Percentiles rank a stretch among this genome's conserved stretches.
Conservation (phyloP, 371 early-diverging fungal species). For the Rhizomucor pusillus region DNA sequence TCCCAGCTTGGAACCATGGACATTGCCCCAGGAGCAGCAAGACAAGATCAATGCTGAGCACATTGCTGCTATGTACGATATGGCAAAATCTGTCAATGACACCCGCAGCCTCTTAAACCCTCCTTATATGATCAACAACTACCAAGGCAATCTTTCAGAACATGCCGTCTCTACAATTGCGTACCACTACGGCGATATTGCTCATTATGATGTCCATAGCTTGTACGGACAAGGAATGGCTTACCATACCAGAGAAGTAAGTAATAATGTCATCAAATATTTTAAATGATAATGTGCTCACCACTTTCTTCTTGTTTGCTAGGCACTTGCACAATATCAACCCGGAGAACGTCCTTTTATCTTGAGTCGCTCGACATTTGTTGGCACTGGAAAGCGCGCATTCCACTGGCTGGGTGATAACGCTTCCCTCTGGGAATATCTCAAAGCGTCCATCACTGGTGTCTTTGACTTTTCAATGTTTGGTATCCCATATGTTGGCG, state of each 20-base stretch:
- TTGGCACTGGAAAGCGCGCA: conserved; percentile 61
- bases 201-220: conserved; percentile 65
- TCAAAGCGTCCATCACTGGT: conserved; percentile 57
- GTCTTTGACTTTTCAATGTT: conserved; percentile 64
- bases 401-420: conserved; percentile 75
- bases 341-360: conserved; percentile 66
- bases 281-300: no score
- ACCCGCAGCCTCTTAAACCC: conserved; percentile 32
- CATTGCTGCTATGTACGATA: conserved; percentile 14
- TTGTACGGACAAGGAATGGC: conserved; percentile 64
- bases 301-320: background rate
- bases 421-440: conserved; percentile 45
- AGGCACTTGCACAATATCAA: conserved; percentile 26
- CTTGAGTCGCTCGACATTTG: conserved; percentile 70
- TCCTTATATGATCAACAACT: conserved; percentile 34
- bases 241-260: conserved; percentile 51
- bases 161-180: conserved; percentile 59
- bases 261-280: background rate
- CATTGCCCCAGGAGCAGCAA: conserved; percentile 19
- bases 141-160: conserved; percentile 40
- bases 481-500: conserved; percentile 66
- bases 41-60: conserved; percentile 17
- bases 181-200: conserved; percentile 48
- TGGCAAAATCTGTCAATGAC: conserved; percentile 24
- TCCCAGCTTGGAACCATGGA: conserved; percentile 21